Base-by-base conservation (phyloP, 306 rosid genomes). In the Cucumis melo region DNA sequence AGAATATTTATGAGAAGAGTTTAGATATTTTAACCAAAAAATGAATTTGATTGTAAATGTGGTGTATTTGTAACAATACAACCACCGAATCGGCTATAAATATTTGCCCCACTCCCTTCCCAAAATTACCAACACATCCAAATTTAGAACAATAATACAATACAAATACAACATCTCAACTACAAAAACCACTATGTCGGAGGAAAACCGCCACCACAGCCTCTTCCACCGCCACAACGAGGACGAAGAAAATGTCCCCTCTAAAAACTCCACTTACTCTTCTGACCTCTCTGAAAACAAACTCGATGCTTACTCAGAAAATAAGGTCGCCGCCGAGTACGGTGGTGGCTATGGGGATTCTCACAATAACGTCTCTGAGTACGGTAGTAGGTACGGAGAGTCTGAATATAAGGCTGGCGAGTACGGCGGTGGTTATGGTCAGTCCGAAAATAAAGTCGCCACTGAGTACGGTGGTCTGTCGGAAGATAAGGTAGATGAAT, bases 151-250 rank as follows among this genome's bases (percentile, higher is more conserved):
- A 55, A 51, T 48, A 55, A 29, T 24, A n/a, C 34, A 51, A 14
- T 23, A 41, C 16, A 17, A 32, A 32, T 32, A 2, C 34, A 32
- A 32, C 3, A 23, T 72, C 56, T 13, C 55, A 68, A 23, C 65
- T 59, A 29, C 8, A 24, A 7, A 7, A 74, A 66, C 63, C 66
- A 79, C 77, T 55, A 91, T 91, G 97, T 63, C 97, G 29, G 93
- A 87, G 76, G 96, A 87, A 70, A 79, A 61, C 73, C 29, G 11
- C 53, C 50, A 36, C 44, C 44, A 34, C 71, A 13, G 70, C 48
- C 78, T 75, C 70, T 80, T 83, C 89, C 89, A 82, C 75, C 96
- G 64, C 88, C 77, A 84, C 79, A 85, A 91, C 62, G 82, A 87
- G 20, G 86, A 87, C 10, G 73, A 39, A 10, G 73, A 39, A 66